Conservation (phyloP, 345 rosid species). For the Erodium maritimum region DNA sequence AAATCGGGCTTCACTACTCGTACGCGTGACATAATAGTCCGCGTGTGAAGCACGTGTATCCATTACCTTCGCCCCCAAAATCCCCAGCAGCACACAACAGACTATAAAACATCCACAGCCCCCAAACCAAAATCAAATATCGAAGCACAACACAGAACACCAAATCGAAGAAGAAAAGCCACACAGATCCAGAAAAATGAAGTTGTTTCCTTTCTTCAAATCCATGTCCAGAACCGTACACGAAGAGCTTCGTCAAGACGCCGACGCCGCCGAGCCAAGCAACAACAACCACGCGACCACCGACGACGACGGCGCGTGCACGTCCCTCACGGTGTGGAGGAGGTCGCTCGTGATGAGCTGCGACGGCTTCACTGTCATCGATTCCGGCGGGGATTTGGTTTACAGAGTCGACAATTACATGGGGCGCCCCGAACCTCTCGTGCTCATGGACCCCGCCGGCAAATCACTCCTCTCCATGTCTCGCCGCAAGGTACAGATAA, state of each 20-base stretch:
- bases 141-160: too few relatives aligned
- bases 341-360: conserved; percentile 65
- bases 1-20: too few relatives aligned
- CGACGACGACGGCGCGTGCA: conserved; percentile 19
- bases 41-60: too few relatives aligned
- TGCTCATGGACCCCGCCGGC: conserved; percentile 73
- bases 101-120: too few relatives aligned
- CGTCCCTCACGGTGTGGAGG: conserved; percentile 74
- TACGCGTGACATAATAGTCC: too few relatives aligned
- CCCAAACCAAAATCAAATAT: too few relatives aligned
- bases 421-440: conserved; percentile 34
- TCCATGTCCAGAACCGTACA: conserved; percentile 60
- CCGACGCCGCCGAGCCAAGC: not conserved
- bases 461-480: conserved; percentile 49
- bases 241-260: conserved; percentile 26
- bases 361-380: conserved; percentile 72
- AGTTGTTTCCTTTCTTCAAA: conserved; percentile 36
- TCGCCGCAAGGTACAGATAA: conserved; percentile 51
- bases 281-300: too few relatives aligned
- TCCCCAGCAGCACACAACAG: too few relatives aligned
- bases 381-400: conserved; percentile 50
- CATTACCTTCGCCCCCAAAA: too few relatives aligned
- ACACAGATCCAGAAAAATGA: too few relatives aligned
- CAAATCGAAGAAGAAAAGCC: too few relatives aligned
- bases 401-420: conserved; percentile 70